Evolutionary conservation across 139 green algal genomes (phyloP).

Genomic region (Yamagishiella unicocca): DNA sequence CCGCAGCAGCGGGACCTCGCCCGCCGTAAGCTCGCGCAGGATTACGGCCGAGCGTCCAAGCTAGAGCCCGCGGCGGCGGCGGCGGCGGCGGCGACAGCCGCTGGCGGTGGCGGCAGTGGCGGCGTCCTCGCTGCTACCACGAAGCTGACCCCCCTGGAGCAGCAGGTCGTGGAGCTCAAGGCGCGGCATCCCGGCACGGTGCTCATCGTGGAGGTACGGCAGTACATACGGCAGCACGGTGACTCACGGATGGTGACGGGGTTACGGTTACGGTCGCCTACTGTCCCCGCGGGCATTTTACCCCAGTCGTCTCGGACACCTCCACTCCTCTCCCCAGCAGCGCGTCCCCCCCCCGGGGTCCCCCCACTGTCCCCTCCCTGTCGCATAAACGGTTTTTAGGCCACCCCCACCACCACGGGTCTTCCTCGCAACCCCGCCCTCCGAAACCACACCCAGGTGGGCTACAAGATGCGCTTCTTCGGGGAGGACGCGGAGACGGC

Average conservation of each 20-base stretch:
- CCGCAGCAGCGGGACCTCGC: neutral
- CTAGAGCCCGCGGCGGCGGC: neutral
- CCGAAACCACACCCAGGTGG: too few species aligned
- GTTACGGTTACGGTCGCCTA: too few species aligned
- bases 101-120: neutral
- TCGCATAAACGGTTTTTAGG: too few species aligned
- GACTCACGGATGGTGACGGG: too few species aligned
- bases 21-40: neutral
- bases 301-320: too few species aligned
- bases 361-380: too few species aligned
- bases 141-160: conserved; percentile 84
- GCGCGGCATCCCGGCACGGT: conserved; percentile 76
- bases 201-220: conserved; percentile 85
- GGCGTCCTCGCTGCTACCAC: neutral
- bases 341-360: too few species aligned
- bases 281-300: too few species aligned
- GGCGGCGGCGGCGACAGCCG: neutral
- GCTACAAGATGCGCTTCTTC: conserved; percentile 90
- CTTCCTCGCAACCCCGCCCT: too few species aligned
- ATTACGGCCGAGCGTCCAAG: neutral
- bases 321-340: too few species aligned
- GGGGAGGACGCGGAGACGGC: conserved; percentile 88
- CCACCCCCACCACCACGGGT: too few species aligned
- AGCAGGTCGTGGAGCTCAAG: conserved; percentile 78
- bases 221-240: too few species aligned